Percentiles rank a stretch among this genome's conserved stretches.
Conservation (phyloP, 2,329 filamentous ascomycete species). For the Cladophialophora psammophila region DNA sequence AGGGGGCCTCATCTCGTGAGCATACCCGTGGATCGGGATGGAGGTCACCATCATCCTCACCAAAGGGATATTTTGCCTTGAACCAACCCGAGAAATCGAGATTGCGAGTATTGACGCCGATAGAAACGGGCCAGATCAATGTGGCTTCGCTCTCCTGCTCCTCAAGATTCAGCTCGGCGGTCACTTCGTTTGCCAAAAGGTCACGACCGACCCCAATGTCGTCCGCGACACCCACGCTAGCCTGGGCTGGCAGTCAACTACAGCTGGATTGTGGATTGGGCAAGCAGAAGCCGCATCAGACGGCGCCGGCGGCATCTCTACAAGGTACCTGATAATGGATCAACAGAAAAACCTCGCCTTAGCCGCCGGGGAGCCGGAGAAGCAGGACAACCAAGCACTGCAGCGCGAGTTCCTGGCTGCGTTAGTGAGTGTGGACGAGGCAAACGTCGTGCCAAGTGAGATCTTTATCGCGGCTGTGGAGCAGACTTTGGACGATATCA, state of each 20-base stretch:
- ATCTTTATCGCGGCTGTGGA: constrained; percentile 10
- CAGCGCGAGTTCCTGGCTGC: constrained; percentile 19
- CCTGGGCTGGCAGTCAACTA: constrained; percentile 18
- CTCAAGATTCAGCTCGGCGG: not conserved
- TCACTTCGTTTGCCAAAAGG: not conserved
- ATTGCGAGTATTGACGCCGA: constrained; percentile 7
- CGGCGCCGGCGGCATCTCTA: not conserved
- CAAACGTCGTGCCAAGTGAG: constrained; percentile 12
- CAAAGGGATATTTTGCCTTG: constrained; percentile 18
- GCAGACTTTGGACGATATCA: constrained; percentile 7
- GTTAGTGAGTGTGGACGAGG: constrained; percentile 15
- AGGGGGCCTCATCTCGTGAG: constrained; percentile 15
- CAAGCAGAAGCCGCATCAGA: constrained; percentile 1
- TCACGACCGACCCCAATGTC: not conserved
- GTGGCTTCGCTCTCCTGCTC: not conserved
- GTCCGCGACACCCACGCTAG: constrained; percentile 1
- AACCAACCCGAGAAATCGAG: constrained; percentile 18
- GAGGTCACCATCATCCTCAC: constrained; percentile 19
- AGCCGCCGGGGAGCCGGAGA: constrained; percentile 1
- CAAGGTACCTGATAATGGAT: constrained; percentile 5
- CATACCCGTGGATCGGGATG: constrained; percentile 16
- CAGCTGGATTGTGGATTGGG: constrained; percentile 19
- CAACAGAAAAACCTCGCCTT: constrained; percentile 6
- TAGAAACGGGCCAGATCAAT: not conserved
- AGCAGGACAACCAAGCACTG: constrained; percentile 17